Evolutionary conservation across 169 alveolate species (phyloP).

Genomic region (Hepatocystis sp.): DNA sequence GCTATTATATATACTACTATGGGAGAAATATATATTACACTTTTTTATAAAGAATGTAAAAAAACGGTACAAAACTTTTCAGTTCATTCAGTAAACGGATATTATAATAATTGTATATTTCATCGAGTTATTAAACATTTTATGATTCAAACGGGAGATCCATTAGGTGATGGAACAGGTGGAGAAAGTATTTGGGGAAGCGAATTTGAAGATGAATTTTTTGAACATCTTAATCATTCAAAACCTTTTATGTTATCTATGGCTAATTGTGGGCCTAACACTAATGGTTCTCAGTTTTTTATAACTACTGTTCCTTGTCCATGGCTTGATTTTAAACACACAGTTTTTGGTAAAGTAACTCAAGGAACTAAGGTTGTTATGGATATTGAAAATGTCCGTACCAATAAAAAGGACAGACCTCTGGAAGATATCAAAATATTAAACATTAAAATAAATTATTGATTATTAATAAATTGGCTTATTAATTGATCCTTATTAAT

Average conservation of each 20-base stretch:
- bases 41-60: conserved; percentile 94
- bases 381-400: conserved; percentile 92
- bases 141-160: conserved; percentile 99
- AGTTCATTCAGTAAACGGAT: conserved; percentile 95
- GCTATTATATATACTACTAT: conserved; percentile 97
- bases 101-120: conserved; percentile 88
- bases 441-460: conserved; percentile 76
- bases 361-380: conserved; percentile 95
- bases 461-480: too few relatives aligned
- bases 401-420: conserved; percentile 86
- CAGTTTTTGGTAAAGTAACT: conserved; percentile 98
- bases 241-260: conserved; percentile 96
- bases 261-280: conserved; percentile 99
- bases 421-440: conserved; percentile 81
- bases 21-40: conserved; percentile 97
- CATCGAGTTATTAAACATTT: conserved; percentile 95
- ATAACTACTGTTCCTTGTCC: conserved; percentile 97
- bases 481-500: too few relatives aligned
- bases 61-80: conserved; percentile 98
- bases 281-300: conserved; percentile 98
- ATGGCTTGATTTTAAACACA: conserved; percentile 98
- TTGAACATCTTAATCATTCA: conserved; percentile 95
- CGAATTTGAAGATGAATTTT: conserved; percentile 97
- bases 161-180: conserved; percentile 99
- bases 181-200: conserved; percentile 92